Evolutionary conservation across 2,329 filamentous ascomycete species (phyloP), one percentile per base, ranked within the genome.

Genomic region (Coniochaeta hoffmannii): DNA sequence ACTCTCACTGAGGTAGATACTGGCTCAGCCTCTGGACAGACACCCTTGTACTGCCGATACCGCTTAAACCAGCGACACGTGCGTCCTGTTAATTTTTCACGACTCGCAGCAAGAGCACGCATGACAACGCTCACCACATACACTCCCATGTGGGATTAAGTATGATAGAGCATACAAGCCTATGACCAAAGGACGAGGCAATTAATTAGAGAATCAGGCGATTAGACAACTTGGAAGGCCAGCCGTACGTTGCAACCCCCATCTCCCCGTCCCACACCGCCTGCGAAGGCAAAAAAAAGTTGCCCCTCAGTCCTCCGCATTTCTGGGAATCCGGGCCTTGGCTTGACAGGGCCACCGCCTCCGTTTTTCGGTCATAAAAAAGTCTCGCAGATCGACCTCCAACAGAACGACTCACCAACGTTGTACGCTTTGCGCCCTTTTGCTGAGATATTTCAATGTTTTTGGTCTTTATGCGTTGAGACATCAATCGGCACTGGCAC

Each of bases 371-470:
- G 49, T 51, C 49, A 31, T 34, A 51, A 51, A 51, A 51, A 28
- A 32, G 28, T 51, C 49, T 51, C 31, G 26, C 41, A 46, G 41
- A 46, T 28, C 41, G 24, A 8, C 14, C 24, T 28, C 8, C 15
- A 26, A 5, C 30, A 12, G 12, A 7, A 32, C 7, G 58, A 53
- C 53, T 58, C 30, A 35, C 35, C 51, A 30, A 50, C 49, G 52
- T 41, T 53, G 56, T 55, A 32, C 7, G 30, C 38, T 50, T 58
- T 55, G 24, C 38, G 32, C 50, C 57, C 49, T 52, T 51, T 58
- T 54, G 46, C 38, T 51, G 49, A 54, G 55, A 56, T 55, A 51
- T n/a, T 58, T 61, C 62, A 61, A 62, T 63, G 60, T 59, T 62
- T 35, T 54, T 38, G 55, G 34, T 55, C 52, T 34, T 41, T 34